phyloP scores from a whole-genome alignment of 371 early-diverging fungal species.

The Thermomucor indicae-seudaticae region DNA sequence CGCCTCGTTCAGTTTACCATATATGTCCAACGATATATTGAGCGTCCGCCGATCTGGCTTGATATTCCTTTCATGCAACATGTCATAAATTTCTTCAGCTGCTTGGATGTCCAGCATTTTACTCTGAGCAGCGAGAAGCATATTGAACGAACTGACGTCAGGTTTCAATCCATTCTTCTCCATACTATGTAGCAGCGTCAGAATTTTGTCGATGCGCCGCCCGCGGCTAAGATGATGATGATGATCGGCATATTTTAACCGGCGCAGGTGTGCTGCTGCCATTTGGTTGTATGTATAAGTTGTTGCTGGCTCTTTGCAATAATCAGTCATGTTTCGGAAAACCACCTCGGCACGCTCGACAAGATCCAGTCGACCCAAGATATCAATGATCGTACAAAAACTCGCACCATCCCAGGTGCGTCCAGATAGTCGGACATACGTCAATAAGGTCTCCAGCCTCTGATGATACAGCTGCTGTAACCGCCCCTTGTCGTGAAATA shows the following conservation, averaged over 20 bases:
- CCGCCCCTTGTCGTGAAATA: slow-evolving; percentile 9
- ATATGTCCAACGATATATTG: slow-evolving; percentile 27
- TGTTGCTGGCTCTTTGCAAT: slow-evolving; percentile 13
- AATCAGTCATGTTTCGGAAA: slow-evolving; percentile 17
- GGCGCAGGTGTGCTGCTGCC: slow-evolving; percentile 25
- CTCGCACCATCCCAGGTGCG: slow-evolving; percentile 16
- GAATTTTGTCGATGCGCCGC: slow-evolving; percentile 22
- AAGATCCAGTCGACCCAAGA: slow-evolving; percentile 23
- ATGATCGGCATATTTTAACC: slow-evolving; percentile 16
- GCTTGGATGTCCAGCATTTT: slow-evolving; percentile 10
- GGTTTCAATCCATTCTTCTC: slow-evolving; percentile 11
- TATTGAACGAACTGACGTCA: slow-evolving; percentile 24
- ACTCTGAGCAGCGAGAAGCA: slow-evolving; percentile 21
- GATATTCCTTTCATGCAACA: slow-evolving; percentile 6
- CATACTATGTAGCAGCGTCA: slow-evolving; percentile 16
- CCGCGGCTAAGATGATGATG: slow-evolving; percentile 6
- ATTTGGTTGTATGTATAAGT: slow-evolving; percentile 22
- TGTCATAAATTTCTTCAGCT: slow-evolving; percentile 9
- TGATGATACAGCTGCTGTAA: slow-evolving; percentile 11
- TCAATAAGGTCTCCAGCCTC: slow-evolving; percentile 19
- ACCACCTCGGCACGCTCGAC: slow-evolving; percentile 23
- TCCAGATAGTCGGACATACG: slow-evolving; percentile 5
- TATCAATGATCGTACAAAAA: slow-evolving; percentile 20
- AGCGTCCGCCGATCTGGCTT: slow-evolving; percentile 24
- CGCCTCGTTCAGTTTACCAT: slow-evolving; percentile 9